Conservation (phyloP, 176 grass and related monocot species). For the Cenchrus americanus region DNA sequence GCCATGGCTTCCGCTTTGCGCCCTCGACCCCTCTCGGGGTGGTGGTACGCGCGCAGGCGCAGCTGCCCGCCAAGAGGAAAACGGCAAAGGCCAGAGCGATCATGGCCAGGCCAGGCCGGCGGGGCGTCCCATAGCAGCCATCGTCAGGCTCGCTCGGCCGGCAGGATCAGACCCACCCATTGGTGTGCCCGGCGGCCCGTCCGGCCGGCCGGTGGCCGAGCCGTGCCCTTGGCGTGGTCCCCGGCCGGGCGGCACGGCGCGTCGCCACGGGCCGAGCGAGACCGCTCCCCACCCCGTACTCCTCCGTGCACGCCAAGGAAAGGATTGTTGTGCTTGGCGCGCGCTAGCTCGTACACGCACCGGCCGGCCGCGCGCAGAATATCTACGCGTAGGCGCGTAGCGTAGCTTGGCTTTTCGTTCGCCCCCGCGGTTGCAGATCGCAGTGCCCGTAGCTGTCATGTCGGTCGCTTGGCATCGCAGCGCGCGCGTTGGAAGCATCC, state of each 20-base stretch:
- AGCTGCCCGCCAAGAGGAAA: neutral
- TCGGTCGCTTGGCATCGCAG: neutral
- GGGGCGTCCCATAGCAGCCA: too few species aligned
- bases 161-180: neutral
- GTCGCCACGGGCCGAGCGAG: too few species aligned
- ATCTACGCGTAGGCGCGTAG: neutral
- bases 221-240: neutral
- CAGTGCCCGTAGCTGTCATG: too few species aligned
- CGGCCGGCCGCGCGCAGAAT: too few species aligned
- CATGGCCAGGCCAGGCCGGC: too few species aligned
- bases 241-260: neutral
- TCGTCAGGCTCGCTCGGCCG: too few species aligned
- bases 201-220: too few species aligned
- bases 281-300: too few species aligned
- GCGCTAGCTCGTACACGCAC: too few species aligned
- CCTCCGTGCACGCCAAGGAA: neutral
- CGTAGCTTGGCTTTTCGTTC: neutral
- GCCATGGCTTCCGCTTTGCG: too few species aligned
- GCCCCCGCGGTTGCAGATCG: neutral
- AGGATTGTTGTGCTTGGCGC: neutral
- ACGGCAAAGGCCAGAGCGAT: neutral
- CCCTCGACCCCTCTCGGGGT: neutral
- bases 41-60: neutral
- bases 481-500: neutral
- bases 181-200: neutral